Percentiles rank a stretch among this genome's conserved stretches.
Evolutionary conservation across 306 rosid species (phyloP).

Genomic region (Quercus glauca): DNA sequence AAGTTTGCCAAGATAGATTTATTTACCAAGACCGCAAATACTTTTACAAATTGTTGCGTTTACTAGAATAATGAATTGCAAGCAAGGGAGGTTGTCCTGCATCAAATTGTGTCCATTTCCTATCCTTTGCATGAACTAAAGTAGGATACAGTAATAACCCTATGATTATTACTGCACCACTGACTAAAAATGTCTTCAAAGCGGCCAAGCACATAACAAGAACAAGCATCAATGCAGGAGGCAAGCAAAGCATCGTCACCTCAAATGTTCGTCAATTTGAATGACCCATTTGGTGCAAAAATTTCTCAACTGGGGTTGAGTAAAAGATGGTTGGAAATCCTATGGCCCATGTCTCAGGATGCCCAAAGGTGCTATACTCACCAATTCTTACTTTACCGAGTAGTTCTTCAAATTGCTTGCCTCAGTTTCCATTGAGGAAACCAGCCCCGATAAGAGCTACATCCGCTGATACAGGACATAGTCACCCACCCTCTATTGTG

Average conservation of each 20-base stretch:
- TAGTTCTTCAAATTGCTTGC: constrained; percentile 39
- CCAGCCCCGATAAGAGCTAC: constrained; percentile 44
- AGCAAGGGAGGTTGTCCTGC: constrained; percentile 28
- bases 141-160: constrained; percentile 65
- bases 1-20: no score
- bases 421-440: constrained; percentile 43
- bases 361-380: constrained; percentile 46
- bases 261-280: constrained; percentile 44
- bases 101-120: constrained; percentile 42
- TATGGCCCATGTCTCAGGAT: constrained; percentile 41
- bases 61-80: neutral
- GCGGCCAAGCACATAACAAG: constrained; percentile 92
- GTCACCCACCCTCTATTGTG: constrained; percentile 48
- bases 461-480: constrained; percentile 52
- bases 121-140: constrained; percentile 51
- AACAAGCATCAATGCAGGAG: constrained; percentile 67
- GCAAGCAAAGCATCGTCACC: constrained; percentile 69
- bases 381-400: constrained; percentile 30
- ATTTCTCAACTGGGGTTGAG: neutral
- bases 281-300: neutral
- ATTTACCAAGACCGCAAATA: no score
- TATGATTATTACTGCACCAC: constrained; percentile 44
- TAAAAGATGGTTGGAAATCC: constrained; percentile 33
- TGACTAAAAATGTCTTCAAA: constrained; percentile 51
- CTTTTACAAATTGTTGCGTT: no score